Percentiles rank a stretch among this genome's conserved stretches.
These are phyloP conservation scores for Penicillium nordicum DNA, from an alignment of 2,329 filamentous ascomycete genomes.

Conservation along the genomic window DNA sequence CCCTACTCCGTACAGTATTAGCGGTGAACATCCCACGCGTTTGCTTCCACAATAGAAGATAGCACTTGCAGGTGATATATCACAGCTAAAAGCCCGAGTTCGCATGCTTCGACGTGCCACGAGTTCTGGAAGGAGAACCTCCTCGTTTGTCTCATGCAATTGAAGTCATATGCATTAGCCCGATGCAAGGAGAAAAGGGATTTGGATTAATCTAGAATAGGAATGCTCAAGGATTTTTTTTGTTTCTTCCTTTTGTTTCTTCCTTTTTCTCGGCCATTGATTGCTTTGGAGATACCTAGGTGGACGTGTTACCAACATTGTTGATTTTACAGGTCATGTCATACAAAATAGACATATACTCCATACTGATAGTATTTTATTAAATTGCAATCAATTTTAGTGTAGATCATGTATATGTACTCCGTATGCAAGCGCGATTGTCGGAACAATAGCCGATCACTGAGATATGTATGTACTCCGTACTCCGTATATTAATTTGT, in stretches of 20 bases:
- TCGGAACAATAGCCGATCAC: not conserved
- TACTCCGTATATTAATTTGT: not conserved
- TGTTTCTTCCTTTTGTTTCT: too few species aligned
- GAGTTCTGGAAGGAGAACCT: not conserved
- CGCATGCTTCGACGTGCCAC: not conserved
- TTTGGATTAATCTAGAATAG: not conserved
- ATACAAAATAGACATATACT: not conserved
- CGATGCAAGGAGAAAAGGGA: not conserved
- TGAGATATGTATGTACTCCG: not conserved
- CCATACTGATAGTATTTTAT: not conserved
- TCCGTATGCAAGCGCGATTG: not conserved
- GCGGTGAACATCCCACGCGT: not conserved
- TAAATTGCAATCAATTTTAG: not conserved
- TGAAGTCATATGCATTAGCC: not conserved
- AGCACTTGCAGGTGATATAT: not conserved
- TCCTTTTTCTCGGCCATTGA: not conserved
- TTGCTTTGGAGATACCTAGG: not conserved
- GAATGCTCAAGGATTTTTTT: not conserved
- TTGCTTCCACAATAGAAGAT: not conserved
- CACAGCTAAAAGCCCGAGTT: not conserved
- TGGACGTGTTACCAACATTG: not conserved
- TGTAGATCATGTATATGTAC: not conserved
- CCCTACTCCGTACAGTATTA: not conserved
- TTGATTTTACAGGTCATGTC: not conserved
- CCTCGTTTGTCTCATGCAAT: not conserved